A percentile compares a stretch with the other conserved stretches of the same genome.
These are phyloP conservation scores for Ustilago tritici DNA, from an alignment of 1,284 basidiomycete species.

Conservation along the genomic window DNA sequence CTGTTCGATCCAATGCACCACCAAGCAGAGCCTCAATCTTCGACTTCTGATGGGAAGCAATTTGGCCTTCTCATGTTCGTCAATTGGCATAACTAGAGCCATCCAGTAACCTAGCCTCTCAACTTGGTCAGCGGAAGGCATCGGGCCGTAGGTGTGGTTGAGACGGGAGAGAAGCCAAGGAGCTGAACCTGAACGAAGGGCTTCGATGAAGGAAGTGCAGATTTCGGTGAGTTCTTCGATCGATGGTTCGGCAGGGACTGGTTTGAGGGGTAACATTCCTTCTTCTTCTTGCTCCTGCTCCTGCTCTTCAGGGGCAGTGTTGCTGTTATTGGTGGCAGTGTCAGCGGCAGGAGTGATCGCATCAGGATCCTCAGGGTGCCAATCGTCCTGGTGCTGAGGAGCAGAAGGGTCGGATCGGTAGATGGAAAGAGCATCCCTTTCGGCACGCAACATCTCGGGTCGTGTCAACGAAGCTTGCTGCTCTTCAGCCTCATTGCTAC, in stretches of 20 bases:
- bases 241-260: conserved; percentile 69
- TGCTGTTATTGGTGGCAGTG: neutral
- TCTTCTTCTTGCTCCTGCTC: conserved; percentile 9
- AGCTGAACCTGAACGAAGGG: conserved; percentile 82
- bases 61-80: conserved; percentile 91
- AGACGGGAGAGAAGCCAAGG: conserved; percentile 91
- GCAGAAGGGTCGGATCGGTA: conserved; percentile 18
- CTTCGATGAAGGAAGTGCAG: conserved; percentile 83
- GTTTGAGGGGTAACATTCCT: conserved; percentile 35
- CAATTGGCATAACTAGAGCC: conserved; percentile 89
- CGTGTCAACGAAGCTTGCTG: conserved; percentile 3
- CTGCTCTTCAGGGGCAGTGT: neutral
- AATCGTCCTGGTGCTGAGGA: conserved; percentile 3
- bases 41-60: conserved; percentile 88
- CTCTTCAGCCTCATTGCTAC: neutral
- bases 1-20: conserved; percentile 92
- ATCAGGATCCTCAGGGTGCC: neutral
- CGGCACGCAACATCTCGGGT: conserved; percentile 27
- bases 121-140: conserved; percentile 57
- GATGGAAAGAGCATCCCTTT: conserved; percentile 36
- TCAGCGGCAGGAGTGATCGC: neutral
- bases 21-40: conserved; percentile 81
- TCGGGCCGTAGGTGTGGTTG: conserved; percentile 72
- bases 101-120: conserved; percentile 76
- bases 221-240: conserved; percentile 80